Evolutionary conservation across 2,329 filamentous ascomycete species (phyloP).

Genomic region (Ophiostoma populinum): DNA sequence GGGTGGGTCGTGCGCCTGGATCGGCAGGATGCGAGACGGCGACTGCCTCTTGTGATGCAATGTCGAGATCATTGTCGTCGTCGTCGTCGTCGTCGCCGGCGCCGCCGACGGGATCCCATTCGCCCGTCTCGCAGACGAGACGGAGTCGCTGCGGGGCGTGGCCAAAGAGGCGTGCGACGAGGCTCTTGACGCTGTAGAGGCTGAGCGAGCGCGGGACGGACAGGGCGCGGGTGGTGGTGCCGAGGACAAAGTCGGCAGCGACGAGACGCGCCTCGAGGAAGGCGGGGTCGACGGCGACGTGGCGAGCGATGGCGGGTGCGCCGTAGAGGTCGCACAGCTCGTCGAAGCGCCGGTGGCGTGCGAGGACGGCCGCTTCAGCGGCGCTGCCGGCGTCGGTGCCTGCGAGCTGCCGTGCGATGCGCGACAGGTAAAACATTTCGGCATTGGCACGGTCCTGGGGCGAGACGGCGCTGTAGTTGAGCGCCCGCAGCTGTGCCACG

Average conservation of each 20-base stretch:
- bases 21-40: no score
- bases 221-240: conserved; percentile 6
- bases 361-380: conserved; percentile 37
- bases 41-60: conserved; percentile 15
- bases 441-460: conserved; percentile 65
- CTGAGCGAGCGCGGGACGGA: conserved; percentile 61
- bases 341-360: conserved; percentile 51
- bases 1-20: no score
- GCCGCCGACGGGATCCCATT: conserved; percentile 63
- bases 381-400: conserved; percentile 34
- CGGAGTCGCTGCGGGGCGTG: conserved; percentile 45
- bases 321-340: conserved; percentile 65
- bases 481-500: conserved; percentile 43
- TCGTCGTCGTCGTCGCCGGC: conserved; percentile 41
- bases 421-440: conserved; percentile 81
- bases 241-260: conserved; percentile 35
- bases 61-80: conserved; percentile 33
- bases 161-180: conserved; percentile 55
- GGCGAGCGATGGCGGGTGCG: conserved; percentile 45
- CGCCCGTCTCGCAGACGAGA: conserved; percentile 77
- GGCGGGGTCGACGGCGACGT: conserved; percentile 47
- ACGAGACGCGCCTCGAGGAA: conserved; percentile 68
- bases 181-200: conserved; percentile 64
- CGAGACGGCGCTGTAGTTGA: conserved; percentile 62
- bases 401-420: conserved; percentile 61